Percentiles rank a stretch among this genome's conserved stretches.
These are phyloP conservation scores for Russula foetens DNA, from an alignment of 768 basidiomycete genomes.

Conservation along the genomic window DNA sequence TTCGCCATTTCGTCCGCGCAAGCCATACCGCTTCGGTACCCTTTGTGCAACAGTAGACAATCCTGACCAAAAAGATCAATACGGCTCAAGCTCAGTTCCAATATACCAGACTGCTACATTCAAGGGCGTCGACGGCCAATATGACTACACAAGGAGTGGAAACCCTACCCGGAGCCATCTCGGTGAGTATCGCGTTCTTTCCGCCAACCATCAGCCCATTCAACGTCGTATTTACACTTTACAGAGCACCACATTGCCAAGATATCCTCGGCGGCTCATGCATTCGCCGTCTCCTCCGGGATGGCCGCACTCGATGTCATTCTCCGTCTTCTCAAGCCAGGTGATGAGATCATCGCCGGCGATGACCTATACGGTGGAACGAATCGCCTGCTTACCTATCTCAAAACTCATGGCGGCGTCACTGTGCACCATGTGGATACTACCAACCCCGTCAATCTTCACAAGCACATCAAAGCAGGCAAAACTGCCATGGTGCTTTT, in stretches of 20 bases:
- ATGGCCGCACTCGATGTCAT: slow-evolving; percentile 98
- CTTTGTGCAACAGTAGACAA: slow-evolving; percentile 89
- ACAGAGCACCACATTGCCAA: slow-evolving; percentile 95
- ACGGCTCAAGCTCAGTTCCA: slow-evolving; percentile 88
- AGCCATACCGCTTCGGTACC: slow-evolving; percentile 85
- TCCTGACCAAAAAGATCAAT: slow-evolving; percentile 88
- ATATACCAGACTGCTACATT: slow-evolving; percentile 99
- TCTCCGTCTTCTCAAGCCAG: slow-evolving; percentile 86
- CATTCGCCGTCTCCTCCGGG: slow-evolving; percentile 89
- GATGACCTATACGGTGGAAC: slow-evolving; percentile 98
- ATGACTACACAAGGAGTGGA: slow-evolving; percentile 92
- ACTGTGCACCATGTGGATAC: slow-evolving; percentile 92
- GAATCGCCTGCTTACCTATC: slow-evolving; percentile 87
- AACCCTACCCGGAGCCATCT: slow-evolving; percentile 96
- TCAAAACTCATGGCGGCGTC: slow-evolving; percentile 81
- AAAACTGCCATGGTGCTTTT: slow-evolving; percentile 93
- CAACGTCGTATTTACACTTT: background rate
- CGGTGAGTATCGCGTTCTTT: slow-evolving; percentile 42
- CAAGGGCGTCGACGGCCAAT: slow-evolving; percentile 85
- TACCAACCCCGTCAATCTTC: slow-evolving; percentile 57
- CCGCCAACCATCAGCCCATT: background rate
- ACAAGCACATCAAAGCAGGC: slow-evolving; percentile 54
- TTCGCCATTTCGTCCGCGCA: slow-evolving; percentile 56
- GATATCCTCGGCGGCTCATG: slow-evolving; percentile 87
- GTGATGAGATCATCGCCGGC: slow-evolving; percentile 92